These are phyloP conservation scores for Linnemannia elongata DNA, from an alignment of 192 early-diverging fungal species.

Conservation along the genomic window DNA sequence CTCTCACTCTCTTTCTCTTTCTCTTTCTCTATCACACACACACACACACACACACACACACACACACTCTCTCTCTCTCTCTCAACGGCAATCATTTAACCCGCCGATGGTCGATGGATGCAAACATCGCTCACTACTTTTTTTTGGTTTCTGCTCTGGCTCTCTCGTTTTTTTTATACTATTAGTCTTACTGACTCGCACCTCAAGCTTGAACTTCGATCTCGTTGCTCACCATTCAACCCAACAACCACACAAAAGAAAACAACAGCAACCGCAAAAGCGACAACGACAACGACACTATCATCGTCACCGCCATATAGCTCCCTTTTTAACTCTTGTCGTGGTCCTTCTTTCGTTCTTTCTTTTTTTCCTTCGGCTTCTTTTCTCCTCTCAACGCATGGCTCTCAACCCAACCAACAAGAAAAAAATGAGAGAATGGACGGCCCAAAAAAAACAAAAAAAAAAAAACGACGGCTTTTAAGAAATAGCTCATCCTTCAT, in stretches of 20 bases:
- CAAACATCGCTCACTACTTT: background rate
- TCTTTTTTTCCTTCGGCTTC: background rate
- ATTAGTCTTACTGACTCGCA: background rate
- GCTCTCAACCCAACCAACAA: background rate
- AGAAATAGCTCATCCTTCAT: background rate
- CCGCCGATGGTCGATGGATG: conserved; percentile 2
- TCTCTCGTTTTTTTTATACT: background rate
- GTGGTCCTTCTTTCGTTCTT: background rate
- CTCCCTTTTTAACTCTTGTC: background rate
- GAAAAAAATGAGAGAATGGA: background rate
- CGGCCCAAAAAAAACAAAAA: background rate
- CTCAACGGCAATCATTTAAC: background rate
- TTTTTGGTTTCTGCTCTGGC: background rate
- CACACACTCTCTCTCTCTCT: too few species aligned
- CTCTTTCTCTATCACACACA: too few species aligned
- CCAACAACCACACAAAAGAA: background rate
- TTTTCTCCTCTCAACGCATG: background rate
- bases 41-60: too few species aligned
- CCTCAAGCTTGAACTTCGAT: background rate
- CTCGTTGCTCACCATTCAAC: conserved; percentile 1
- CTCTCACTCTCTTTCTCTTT: too few species aligned
- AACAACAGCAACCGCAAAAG: background rate
- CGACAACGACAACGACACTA: background rate
- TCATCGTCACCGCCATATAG: background rate
- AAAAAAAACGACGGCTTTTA: background rate